Base-by-base conservation (phyloP, 495 filamentous ascomycete genomes). In the Copromyces sp. region DNA sequence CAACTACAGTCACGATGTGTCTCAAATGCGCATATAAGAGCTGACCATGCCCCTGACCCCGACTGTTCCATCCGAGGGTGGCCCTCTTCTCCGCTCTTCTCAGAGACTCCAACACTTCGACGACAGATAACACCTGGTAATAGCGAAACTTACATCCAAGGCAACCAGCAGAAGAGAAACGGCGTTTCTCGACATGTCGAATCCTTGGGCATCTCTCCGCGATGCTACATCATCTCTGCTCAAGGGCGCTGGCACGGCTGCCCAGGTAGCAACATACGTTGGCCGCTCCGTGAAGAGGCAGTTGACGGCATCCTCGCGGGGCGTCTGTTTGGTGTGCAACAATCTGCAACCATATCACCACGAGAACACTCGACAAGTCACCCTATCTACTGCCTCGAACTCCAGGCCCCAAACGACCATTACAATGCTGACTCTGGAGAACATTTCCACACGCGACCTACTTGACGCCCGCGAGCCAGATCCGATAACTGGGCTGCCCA, bases 201-300 rank as follows among this genome's bases (percentile, higher is more conserved):
- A n/a, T 7, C 29, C 45, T 2, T 59, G 47, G 47, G 0, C 20
- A 24, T 59, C 47, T 59, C 47, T 59, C 9, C 45, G 47, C 11
- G 47, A 59, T 59, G 47, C 47, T 1, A 59, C 47, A 24, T 59
- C 47, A 3, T 59, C 47, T 59, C 11, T 59, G 11, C 47, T 59
- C 47, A 59, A 59, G 20, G 47, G 47, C 20, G 47, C 47, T 59
- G 47, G 47, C 11, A 59, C 47, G 4, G 20, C 47, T 59, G 47
- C 47, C 20, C 47, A 59, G 20, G 47, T 59, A 59, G 47, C 47
- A 59, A 59, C 47, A 59, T 59, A 59, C 11, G 20, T 59, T 59
- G 47, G 47, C 65, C 86, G 83, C 20, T 82, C 76, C 11, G 84
- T 77, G 69, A 84, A 83, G 20, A 76, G 77, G 81, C 86, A 86